Conservation (phyloP, 805 yeast species). For the Candida orba region DNA sequence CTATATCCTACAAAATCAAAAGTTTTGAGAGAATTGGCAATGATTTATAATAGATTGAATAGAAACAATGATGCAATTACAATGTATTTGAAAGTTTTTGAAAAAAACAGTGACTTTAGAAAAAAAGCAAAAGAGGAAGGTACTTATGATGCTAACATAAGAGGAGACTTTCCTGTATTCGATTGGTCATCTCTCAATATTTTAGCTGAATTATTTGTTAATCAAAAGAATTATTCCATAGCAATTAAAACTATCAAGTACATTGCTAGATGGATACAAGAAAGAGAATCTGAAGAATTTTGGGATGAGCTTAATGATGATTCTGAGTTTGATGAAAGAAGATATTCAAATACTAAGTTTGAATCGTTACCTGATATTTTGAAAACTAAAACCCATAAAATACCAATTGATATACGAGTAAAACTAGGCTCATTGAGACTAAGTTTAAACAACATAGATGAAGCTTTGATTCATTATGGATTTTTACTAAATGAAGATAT, state of each 20-base stretch:
- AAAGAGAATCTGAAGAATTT: slow-evolving; percentile 44
- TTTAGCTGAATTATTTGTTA: slow-evolving; percentile 70
- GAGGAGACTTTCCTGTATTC: slow-evolving; percentile 41
- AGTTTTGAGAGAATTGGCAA: slow-evolving; percentile 55
- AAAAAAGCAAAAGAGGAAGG: slow-evolving; percentile 6
- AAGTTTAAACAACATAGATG: slow-evolving; percentile 52
- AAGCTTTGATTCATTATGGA: slow-evolving; percentile 66
- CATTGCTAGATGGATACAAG: slow-evolving; percentile 79
- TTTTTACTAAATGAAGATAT: slow-evolving; percentile 50
- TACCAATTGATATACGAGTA: slow-evolving; percentile 85
- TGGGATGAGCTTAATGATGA: slow-evolving; percentile 52
- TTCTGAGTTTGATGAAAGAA: slow-evolving; percentile 74
- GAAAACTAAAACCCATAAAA: slow-evolving; percentile 33
- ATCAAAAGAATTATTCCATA: slow-evolving; percentile 52
- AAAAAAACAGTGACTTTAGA: slow-evolving; percentile 45
- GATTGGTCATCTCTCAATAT: slow-evolving; percentile 89
- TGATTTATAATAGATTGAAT: slow-evolving; percentile 39
- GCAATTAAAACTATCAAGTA: slow-evolving; percentile 62
- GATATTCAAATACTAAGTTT: slow-evolving; percentile 41
- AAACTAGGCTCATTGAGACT: slow-evolving; percentile 74
- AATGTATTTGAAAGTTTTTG: slow-evolving; percentile 56
- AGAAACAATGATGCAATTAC: slow-evolving; percentile 70
- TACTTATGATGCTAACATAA: background rate
- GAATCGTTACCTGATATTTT: slow-evolving; percentile 31
- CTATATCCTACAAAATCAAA: slow-evolving; percentile 52